Base-by-base conservation (phyloP, 1,284 basidiomycete genomes). In the Vanrija humicola region DNA sequence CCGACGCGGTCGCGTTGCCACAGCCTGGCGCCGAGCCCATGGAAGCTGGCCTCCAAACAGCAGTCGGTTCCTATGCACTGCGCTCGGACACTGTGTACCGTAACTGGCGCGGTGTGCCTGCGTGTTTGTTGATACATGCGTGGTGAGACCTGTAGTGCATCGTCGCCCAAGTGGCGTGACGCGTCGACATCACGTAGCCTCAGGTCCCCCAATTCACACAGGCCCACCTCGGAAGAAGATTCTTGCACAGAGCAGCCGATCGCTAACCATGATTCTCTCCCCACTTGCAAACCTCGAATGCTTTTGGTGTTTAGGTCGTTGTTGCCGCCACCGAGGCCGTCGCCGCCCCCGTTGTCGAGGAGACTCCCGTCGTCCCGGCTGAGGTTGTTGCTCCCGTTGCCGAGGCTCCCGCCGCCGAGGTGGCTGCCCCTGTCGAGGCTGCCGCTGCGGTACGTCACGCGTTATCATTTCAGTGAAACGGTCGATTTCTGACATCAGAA, bases 361-460 rank as follows among this genome's bases (percentile, higher is more conserved):
- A 23, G 55, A 52, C 42, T 16, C 48, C 18, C 21, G 67, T 67
- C 38, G 50, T 64, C 28, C 66, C 66, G 26, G 68, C 65, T 52
- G 62, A 58, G 48, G 63, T 67, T 38, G 65, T 68, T 43, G 67
- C 65, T 42, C 67, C 64, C 26, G 62, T 52, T 21, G 65, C 67
- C 43, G 54, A 54, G 52, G 48, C 46, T 38, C 34, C 46, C 16
- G 43, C 40, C 19, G 47, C 52, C 28, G 34, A 47, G 44, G 38
- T 40, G 21, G 47, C 43, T 28, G 51, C 38, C n/a, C 16, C 34
- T 34, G 34, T 34, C 34, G 34, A 34, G 34, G 14, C 34, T 34
- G 34, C 34, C 34, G 34, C 34, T 34, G 34, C 34, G 34, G 34
- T 34, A 34, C 12, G 34, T 34, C 34, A 34, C 34, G 34, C 34